Percentiles rank a stretch among this genome's conserved stretches.
phyloP scores from a whole-genome alignment of 768 basidiomycete species.

The Boletus tomentosulus region DNA sequence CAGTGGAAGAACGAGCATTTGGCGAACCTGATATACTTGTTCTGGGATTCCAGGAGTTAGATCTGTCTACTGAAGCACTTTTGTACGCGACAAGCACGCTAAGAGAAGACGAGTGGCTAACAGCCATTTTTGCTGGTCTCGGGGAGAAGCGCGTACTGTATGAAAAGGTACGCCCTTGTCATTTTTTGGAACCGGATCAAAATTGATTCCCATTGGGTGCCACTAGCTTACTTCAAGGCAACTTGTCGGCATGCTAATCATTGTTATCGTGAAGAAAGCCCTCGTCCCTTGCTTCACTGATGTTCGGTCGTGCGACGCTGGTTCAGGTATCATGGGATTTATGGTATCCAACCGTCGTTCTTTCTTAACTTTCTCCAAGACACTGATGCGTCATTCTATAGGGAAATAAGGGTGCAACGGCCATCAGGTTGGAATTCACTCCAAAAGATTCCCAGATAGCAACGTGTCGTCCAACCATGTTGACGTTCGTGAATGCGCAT shows the following conservation, averaged over 20 bases:
- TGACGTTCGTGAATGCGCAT: slow-evolving; percentile 81
- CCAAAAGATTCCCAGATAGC: slow-evolving; percentile 29
- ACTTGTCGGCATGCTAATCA: slow-evolving; percentile 78
- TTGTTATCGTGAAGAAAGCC: slow-evolving; percentile 59
- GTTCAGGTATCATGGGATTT: slow-evolving; percentile 72
- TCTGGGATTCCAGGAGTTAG: slow-evolving; percentile 79
- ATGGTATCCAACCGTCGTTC: slow-evolving; percentile 45
- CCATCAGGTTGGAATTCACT: slow-evolving; percentile 56
- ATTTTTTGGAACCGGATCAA: background rate
- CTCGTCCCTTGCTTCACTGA: slow-evolving; percentile 50
- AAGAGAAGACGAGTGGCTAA: slow-evolving; percentile 67
- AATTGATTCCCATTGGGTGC: background rate
- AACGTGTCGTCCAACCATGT: slow-evolving; percentile 37
- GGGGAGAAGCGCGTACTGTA: slow-evolving; percentile 62
- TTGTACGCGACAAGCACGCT: slow-evolving; percentile 61
- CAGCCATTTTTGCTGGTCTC: slow-evolving; percentile 64
- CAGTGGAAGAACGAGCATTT: slow-evolving; percentile 17
- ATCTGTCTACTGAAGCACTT: slow-evolving; percentile 73
- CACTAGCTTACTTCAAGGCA: slow-evolving; percentile 69
- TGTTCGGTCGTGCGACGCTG: slow-evolving; percentile 49
- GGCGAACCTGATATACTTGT: slow-evolving; percentile 64
- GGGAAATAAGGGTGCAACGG: slow-evolving; percentile 84
- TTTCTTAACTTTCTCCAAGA: background rate
- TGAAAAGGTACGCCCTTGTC: slow-evolving; percentile 49
- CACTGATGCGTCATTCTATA: slow-evolving; percentile 23